Base-by-base conservation (phyloP, 2,329 filamentous ascomycete species). In the Diaporthe longicolla region DNA sequence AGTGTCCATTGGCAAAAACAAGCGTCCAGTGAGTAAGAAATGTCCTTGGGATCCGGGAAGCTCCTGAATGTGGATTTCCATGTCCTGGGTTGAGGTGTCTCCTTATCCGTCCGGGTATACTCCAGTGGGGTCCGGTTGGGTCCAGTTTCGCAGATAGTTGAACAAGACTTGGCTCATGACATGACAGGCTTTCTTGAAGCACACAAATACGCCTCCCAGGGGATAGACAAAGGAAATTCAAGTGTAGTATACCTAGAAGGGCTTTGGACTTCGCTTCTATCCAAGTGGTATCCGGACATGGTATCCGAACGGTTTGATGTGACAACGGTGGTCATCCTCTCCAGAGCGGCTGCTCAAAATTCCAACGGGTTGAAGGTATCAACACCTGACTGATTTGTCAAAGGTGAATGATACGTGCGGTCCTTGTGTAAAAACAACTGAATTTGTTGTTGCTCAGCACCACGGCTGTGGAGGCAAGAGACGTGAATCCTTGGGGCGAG, bases 261-360 rank as follows among this genome's bases (percentile, higher is more conserved):
- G 80, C 87, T 88, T 81, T 89, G 86, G 83, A 89, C 87, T 83
- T 90, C 88, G 82, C 89, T 88, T 84, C 89, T 86, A 81, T 90
- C 88, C 83, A 86, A 81, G 79, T 85, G 84, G 79, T 85, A 89
- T 83, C 85, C 85, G 81, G 88, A 84, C 88, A 90, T 89, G 79
- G 84, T 50, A 63, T 75, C 74, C 72, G 72, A 69, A 65, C 85
- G 83, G 80, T 83, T 85, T 79, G 86, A 80, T 82, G 85, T 81
- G 82, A 85, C 82, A 82, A 87, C 81, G 81, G 85, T 82, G 84
- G 86, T 85, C 86, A 88, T 88, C 82, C 81, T 84, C 82, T 85
- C 84, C 84, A 80, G 77, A 78, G 78, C 78, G 76, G 72, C 76
- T 68, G 77, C 76, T 78, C 76, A 61, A 76, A 76, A 61, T 75